Conservation (phyloP, 2,329 filamentous ascomycete species). For the Coniosporium tulheliwenetii region DNA sequence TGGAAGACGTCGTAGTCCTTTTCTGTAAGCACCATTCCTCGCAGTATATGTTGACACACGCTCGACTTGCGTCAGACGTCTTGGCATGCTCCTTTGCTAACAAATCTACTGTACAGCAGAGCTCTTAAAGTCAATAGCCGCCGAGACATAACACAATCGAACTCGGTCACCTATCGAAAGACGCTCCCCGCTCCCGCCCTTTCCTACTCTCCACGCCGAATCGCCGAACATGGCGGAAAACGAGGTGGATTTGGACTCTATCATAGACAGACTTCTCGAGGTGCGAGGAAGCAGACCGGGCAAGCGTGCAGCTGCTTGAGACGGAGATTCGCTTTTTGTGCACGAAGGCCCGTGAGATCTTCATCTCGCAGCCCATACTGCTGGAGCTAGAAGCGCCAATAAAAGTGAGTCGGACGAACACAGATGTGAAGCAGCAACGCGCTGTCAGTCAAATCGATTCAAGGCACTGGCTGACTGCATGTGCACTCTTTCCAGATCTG, state of each 20-base stretch:
- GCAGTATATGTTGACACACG: background rate
- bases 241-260: conserved; percentile 97
- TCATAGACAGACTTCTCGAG: conserved; percentile 96
- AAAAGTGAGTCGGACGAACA: conserved; percentile 51
- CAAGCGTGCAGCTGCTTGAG: conserved; percentile 94
- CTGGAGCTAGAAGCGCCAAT: conserved; percentile 96
- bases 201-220: no score
- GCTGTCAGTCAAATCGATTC: conserved; percentile 1
- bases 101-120: background rate
- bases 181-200: no score
- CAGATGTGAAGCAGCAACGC: conserved; percentile 1
- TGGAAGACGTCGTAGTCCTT: no score
- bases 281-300: conserved; percentile 94
- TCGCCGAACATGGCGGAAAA: conserved; percentile 54
- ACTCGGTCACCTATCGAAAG: background rate
- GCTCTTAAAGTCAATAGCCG: background rate
- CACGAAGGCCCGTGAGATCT: conserved; percentile 97
- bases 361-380: conserved; percentile 97
- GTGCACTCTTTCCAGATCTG: conserved; percentile 54
- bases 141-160: background rate
- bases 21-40: background rate
- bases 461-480: background rate
- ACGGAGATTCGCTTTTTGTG: conserved; percentile 93
- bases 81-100: background rate
- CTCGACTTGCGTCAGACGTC: background rate